Percentiles rank a stretch among this genome's conserved stretches.
phyloP scores from a whole-genome alignment of 2,329 filamentous ascomycete species.

The Paecilomyces fulvus region DNA sequence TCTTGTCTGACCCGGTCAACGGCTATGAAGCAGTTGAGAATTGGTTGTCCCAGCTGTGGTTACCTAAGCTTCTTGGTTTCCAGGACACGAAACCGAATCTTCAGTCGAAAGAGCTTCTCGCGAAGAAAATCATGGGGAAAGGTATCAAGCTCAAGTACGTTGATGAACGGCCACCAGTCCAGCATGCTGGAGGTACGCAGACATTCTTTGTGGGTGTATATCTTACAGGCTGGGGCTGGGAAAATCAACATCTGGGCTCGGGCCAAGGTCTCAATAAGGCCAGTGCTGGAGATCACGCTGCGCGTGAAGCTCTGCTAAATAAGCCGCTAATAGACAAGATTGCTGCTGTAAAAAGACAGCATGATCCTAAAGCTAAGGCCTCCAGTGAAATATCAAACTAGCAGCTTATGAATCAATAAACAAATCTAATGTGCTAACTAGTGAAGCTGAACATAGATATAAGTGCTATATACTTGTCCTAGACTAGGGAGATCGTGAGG shows the following conservation, averaged over 20 bases:
- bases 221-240: constrained; percentile 41
- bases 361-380: constrained; percentile 9
- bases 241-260: constrained; percentile 35
- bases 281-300: constrained; percentile 38
- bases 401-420: too few species aligned
- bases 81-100: constrained; percentile 18
- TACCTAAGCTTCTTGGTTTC: constrained; percentile 46
- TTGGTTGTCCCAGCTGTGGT: constrained; percentile 74
- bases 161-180: constrained; percentile 29
- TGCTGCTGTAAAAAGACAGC: constrained; percentile 22
- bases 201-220: constrained; percentile 39
- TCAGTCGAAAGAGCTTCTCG: constrained; percentile 47
- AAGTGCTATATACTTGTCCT: too few species aligned
- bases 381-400: not conserved
- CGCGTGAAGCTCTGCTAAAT: constrained; percentile 32
- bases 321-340: constrained; percentile 32
- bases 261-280: constrained; percentile 37
- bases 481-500: too few species aligned
- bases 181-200: constrained; percentile 28
- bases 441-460: too few species aligned
- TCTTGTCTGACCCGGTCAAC: constrained; percentile 56
- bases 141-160: constrained; percentile 55
- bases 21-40: constrained; percentile 54
- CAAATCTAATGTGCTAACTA: too few species aligned
- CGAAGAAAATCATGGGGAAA: constrained; percentile 45